Evolutionary conservation across 306 rosid genomes (phyloP).

Genomic region (Ammopiptanthus mongolicus): DNA sequence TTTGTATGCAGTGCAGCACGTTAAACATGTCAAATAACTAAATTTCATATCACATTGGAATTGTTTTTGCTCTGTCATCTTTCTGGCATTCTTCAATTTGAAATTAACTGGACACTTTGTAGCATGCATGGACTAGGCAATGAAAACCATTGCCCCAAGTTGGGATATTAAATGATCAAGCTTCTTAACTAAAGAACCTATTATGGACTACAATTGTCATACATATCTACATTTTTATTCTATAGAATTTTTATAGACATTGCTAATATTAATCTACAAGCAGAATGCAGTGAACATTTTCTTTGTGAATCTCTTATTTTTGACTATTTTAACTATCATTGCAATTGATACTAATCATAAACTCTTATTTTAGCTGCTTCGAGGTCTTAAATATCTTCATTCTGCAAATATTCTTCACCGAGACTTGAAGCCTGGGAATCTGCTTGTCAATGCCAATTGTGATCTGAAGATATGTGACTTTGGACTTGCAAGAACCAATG

Average conservation of each 20-base stretch:
- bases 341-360: slow-evolving; percentile 21
- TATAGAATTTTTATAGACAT: not conserved
- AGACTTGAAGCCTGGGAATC: slow-evolving; percentile 84
- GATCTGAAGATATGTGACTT: slow-evolving; percentile 88
- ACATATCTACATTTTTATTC: not conserved
- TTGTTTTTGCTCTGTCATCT: no score
- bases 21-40: not conserved
- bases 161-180: not conserved
- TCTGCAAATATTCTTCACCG: slow-evolving; percentile 88
- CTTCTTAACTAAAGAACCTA: not conserved
- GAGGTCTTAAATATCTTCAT: slow-evolving; percentile 83
- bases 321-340: not conserved
- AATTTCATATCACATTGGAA: not conserved
- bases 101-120: no score
- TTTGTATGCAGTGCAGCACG: not conserved
- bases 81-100: no score
- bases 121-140: no score
- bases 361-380: slow-evolving; percentile 50
- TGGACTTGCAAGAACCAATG: slow-evolving; percentile 72
- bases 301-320: not conserved
- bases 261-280: not conserved
- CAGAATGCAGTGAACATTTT: not conserved
- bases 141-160: no score
- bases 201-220: not conserved
- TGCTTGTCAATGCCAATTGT: slow-evolving; percentile 72